Percentiles rank a stretch among this genome's conserved stretches.
These are phyloP conservation scores for Penicillium coprophilum DNA, from an alignment of 495 filamentous ascomycete genomes.

Conservation along the genomic window DNA sequence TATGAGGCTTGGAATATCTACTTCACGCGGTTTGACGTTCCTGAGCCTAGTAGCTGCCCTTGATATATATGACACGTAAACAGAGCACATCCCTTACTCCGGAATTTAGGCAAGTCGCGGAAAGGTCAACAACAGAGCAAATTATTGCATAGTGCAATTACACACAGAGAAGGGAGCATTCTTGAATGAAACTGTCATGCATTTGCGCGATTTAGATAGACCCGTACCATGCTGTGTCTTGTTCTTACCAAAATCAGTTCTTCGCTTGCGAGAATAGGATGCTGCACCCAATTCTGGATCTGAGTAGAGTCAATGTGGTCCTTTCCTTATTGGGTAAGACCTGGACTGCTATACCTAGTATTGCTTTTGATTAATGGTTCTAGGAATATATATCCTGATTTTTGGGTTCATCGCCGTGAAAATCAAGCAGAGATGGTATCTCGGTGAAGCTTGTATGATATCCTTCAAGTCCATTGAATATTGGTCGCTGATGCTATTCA, in stretches of 20 bases:
- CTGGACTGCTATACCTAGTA: neutral
- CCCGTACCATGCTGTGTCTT: neutral
- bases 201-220: neutral
- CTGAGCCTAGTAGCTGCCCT: no score
- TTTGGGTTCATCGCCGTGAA: slow-evolving; percentile 53
- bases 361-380: neutral
- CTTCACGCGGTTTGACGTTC: no score
- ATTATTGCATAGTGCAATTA: neutral
- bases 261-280: slow-evolving; percentile 22
- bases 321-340: slow-evolving; percentile 45
- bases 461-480: slow-evolving; percentile 6
- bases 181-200: neutral
- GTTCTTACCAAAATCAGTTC: neutral
- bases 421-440: slow-evolving; percentile 54
- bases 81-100: neutral
- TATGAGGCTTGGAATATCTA: no score
- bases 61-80: slow-evolving; percentile 3
- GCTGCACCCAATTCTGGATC: slow-evolving; percentile 50
- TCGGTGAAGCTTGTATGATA: slow-evolving; percentile 55
- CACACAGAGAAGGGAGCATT: neutral
- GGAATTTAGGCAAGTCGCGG: neutral
- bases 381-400: slow-evolving; percentile 35
- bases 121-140: neutral
- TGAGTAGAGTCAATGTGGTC: slow-evolving; percentile 53
- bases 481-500: slow-evolving; percentile 19